A percentile compares a stretch with the other conserved stretches of the same genome.
These are phyloP conservation scores for Paramecium caudatum DNA, from an alignment of 73 alveolate species.

Conservation along the genomic window DNA sequence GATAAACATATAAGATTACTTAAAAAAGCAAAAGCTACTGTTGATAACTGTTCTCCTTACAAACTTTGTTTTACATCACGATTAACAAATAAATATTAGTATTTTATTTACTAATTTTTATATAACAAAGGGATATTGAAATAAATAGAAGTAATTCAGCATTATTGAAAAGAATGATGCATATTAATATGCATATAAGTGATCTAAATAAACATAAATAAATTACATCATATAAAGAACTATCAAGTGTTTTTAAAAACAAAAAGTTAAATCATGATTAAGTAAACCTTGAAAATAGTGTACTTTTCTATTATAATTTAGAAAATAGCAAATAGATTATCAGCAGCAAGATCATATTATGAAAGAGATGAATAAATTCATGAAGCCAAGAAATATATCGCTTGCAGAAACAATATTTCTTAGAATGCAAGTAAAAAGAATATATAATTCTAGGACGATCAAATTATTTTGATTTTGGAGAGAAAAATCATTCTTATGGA, in stretches of 20 bases:
- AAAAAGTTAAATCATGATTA: too few relatives aligned
- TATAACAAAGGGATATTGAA: not conserved
- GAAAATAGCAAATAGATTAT: too few relatives aligned
- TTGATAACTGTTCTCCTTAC: not conserved
- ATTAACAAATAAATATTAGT: not conserved
- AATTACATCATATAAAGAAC: not conserved
- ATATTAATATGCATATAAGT: not conserved
- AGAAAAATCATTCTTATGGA: not conserved
- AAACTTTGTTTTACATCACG: not conserved
- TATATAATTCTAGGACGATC: not conserved
- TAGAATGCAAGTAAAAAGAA: not conserved
- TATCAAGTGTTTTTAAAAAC: not conserved
- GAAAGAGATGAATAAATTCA: too few relatives aligned
- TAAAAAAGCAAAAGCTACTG: not conserved
- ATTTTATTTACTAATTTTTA: not conserved
- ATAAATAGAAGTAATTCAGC: not conserved
- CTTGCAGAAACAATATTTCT: too few relatives aligned
- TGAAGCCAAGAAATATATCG: too few relatives aligned
- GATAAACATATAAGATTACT: not conserved
- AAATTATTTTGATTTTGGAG: not conserved
- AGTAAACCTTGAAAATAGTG: too few relatives aligned
- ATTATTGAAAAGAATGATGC: not conserved
- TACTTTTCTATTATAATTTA: too few relatives aligned
- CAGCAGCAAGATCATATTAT: too few relatives aligned
- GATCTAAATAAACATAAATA: constrained; percentile 12